A percentile compares a stretch with the other conserved stretches of the same genome.
Conservation (phyloP, 192 early-diverging fungal species). For the Chytriomyces sp. region DNA sequence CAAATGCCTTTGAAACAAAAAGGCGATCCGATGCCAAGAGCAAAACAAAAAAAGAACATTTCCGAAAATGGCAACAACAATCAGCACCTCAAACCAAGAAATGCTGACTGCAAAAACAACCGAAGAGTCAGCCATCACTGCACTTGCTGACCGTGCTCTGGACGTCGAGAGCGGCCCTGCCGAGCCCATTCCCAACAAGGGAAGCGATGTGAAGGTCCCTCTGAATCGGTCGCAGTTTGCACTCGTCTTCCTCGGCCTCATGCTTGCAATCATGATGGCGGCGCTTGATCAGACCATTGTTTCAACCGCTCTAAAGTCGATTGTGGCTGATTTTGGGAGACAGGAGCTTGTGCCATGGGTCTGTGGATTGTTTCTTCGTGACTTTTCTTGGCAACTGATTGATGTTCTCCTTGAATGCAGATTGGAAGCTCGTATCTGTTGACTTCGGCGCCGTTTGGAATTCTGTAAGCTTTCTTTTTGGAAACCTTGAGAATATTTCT, state of each 20-base stretch:
- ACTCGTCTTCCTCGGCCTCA: constrained; percentile 17
- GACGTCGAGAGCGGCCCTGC: constrained; percentile 35
- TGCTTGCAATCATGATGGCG: constrained; percentile 40
- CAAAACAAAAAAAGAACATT: too few species aligned
- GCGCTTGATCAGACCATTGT: constrained; percentile 84
- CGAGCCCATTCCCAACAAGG: not conserved
- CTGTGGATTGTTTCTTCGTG: too few species aligned
- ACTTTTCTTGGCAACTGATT: too few species aligned
- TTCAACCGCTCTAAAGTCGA: constrained; percentile 70
- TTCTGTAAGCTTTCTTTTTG: constrained; percentile 36
- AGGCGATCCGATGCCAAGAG: too few species aligned
- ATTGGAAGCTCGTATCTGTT: constrained; percentile 71
- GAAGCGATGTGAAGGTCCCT: not conserved
- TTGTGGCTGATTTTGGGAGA: constrained; percentile 72
- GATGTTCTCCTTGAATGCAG: too few species aligned
- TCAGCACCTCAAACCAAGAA: constrained; percentile 59
- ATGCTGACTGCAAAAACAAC: not conserved
- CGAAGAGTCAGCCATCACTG: too few species aligned
- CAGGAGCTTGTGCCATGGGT: constrained; percentile 80
- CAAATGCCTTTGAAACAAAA: too few species aligned
- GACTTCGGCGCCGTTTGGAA: constrained; percentile 60
- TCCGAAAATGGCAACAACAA: constrained; percentile 27
- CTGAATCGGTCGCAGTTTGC: not conserved
- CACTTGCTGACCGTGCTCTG: too few species aligned
- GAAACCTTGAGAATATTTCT: constrained; percentile 8